Base-by-base conservation (phyloP, 2,329 filamentous ascomycete species). In the Colletotrichum melonis region DNA sequence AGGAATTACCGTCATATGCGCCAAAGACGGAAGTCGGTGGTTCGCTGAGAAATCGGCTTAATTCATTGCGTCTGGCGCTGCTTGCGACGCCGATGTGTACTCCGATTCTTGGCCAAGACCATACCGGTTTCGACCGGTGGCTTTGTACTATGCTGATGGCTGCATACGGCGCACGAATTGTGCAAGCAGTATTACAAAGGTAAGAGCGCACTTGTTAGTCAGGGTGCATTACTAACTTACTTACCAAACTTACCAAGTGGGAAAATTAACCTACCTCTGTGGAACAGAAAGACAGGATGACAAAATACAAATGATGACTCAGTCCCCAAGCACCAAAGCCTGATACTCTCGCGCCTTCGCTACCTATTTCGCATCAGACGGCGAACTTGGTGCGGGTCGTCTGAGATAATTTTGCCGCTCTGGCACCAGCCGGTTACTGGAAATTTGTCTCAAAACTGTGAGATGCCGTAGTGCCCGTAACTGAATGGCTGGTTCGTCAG, bases 11-110 rank as follows among this genome's bases (percentile, higher is more conserved):
- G 26, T 30, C 2, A 22, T 19, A 4, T 28, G 42, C 30, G 42
- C 42, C 26, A 24, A 16, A 22, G 30, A 19, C 19, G 35, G 19
- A 63, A 16, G 57, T 69, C 49, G 69, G 57, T 26, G 64, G 22
- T 68, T 54, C 63, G 63, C 62, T 54, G 26, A 49, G 42, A 52
- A 22, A 35, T 28, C 56, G 65, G 56, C 24, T 28, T n/a, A 54
- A 62, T 22, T 49, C 42, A 35, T 4, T 24, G n/a, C 19, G 19
- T 19, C 19, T 49, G 9, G 38, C 38, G 38, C 38, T 42, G 32
- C 35, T 35, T 30, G 14, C 11, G 26, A 42, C 35, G 22, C 59
- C 59, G 59, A 63, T 26, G 14, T 49, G 9, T 64, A 26, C 11
- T 30, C 16, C 19, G 42, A 24, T 16, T 16, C 32, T 32, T 65